Base-by-base conservation (phyloP, 441 rosid species). In the Pelargonium citronellum region DNA sequence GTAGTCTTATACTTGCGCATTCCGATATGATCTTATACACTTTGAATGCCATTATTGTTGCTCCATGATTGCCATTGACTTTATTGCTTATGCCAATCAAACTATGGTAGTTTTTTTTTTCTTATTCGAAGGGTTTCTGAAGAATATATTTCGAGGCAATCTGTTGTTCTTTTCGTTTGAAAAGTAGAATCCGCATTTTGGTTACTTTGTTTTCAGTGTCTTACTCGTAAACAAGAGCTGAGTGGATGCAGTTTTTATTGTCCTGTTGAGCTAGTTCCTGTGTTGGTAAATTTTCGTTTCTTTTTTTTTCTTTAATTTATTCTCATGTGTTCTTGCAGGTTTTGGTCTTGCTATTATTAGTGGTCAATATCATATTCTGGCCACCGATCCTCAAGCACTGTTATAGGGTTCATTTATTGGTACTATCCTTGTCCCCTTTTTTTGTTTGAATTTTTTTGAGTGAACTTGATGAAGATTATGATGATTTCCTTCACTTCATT, bases 221-320 rank as follows among this genome's bases (percentile, higher is more conserved):
- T 64, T 74, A 2, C 37, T 30, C 37, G 73, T 75, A 76, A 71
- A 69, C 77, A 73, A 81, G 79, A 80, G 81, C 73, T 58, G 73
- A 79, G 68, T 84, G 78, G 87, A 86, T 84, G 80, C 81, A 2
- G 6, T 22, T 70, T 15, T 17, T n/a, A n/a, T n/a, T n/a, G n/a
- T n/a, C n/a, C n/a, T n/a, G n/a, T n/a, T n/a, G n/a, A n/a, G n/a
- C n/a, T n/a, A n/a, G n/a, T n/a, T n/a, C n/a, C n/a, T n/a, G n/a
- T n/a, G n/a, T n/a, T n/a, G n/a, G n/a, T n/a, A n/a, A n/a, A n/a
- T n/a, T n/a, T n/a, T n/a, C n/a, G n/a, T n/a, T n/a, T n/a, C n/a
- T n/a, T n/a, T n/a, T n/a, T n/a, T n/a, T n/a, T n/a, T n/a, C n/a
- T n/a, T n/a, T n/a, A n/a, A n/a, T n/a, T n/a, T n/a, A n/a, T n/a